Conservation (phyloP, 192 early-diverging fungal species). For the Podila verticillata region DNA sequence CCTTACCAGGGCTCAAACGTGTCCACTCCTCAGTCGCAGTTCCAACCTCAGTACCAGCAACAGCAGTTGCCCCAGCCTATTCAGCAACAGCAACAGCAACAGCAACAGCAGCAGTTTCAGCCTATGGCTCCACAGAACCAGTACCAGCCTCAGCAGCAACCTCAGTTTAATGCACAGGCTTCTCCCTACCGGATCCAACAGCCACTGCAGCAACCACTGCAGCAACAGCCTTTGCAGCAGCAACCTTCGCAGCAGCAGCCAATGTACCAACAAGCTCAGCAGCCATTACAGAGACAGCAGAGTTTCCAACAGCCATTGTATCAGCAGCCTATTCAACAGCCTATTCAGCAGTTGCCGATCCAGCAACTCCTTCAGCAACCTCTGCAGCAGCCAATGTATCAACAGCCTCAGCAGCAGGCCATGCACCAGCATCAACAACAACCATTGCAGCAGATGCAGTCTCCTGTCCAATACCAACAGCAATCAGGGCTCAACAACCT, state of each 20-base stretch:
- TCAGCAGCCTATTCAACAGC: conserved; percentile 29
- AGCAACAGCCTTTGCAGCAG: conserved; percentile 9
- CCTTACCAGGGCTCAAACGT: no score
- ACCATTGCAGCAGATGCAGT: conserved; percentile 8
- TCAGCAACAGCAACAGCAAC: not conserved
- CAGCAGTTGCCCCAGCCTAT: no score
- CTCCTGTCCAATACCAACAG: conserved; percentile 4
- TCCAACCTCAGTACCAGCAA: no score
- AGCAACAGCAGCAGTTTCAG: conserved; percentile 22
- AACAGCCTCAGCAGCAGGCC: conserved; percentile 9
- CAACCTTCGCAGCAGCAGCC: conserved; percentile 5
- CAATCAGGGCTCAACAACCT: conserved; percentile 9
- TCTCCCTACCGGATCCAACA: not conserved
- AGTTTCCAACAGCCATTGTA: conserved; percentile 10
- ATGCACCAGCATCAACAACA: conserved; percentile 24
- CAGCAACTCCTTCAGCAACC: conserved; percentile 6
- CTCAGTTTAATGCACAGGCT: conserved; percentile 13
- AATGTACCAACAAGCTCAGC: conserved; percentile 18
- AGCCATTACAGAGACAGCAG: conserved; percentile 24
- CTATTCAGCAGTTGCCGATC: conserved; percentile 14
- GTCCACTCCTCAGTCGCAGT: no score
- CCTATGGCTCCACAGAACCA: no score
- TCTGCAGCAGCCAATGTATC: conserved; percentile 8
- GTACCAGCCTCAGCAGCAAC: conserved; percentile 31
- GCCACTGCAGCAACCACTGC: conserved; percentile 22